phyloP scores from a whole-genome alignment of 2,329 filamentous ascomycete genomes.

The Myriangium duriaei region DNA sequence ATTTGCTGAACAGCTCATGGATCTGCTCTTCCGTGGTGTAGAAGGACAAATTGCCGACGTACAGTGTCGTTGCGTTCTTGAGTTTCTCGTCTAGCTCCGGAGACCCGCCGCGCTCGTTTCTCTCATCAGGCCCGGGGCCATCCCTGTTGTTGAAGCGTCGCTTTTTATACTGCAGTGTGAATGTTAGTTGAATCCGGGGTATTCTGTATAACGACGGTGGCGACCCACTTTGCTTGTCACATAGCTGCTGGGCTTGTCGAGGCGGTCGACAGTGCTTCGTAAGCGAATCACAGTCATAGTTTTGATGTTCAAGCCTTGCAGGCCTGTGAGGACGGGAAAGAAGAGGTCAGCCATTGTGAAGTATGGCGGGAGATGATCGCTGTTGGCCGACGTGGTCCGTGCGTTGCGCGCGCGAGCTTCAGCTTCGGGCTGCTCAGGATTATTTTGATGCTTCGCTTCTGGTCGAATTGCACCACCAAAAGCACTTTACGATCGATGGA shows the following conservation, averaged over 20 bases:
- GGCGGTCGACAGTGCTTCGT: slow-evolving; percentile 70
- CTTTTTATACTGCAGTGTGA: slow-evolving; percentile 55
- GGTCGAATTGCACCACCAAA: too few relatives aligned
- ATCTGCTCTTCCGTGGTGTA: slow-evolving; percentile 99
- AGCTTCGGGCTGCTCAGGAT: slow-evolving; percentile 11
- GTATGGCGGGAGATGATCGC: neutral
- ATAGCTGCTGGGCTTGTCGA: slow-evolving; percentile 93
- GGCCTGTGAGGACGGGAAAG: slow-evolving; percentile 1
- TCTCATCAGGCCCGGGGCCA: slow-evolving; percentile 39
- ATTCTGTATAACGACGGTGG: neutral
- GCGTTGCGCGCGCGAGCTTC: slow-evolving; percentile 4
- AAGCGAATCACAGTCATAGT: slow-evolving; percentile 35
- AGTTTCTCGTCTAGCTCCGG: slow-evolving; percentile 63
- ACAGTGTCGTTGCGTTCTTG: slow-evolving; percentile 81
- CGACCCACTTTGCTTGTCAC: slow-evolving; percentile 62
- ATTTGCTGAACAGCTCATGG: slow-evolving; percentile 55
- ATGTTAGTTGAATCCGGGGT: too few relatives aligned
- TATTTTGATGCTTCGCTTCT: slow-evolving; percentile 11
- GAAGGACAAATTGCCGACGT: slow-evolving; percentile 96
- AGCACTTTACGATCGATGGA: slow-evolving; percentile 5
- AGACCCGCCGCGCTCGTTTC: slow-evolving; percentile 30
- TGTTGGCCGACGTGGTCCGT: neutral
- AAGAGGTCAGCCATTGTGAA: slow-evolving; percentile 5
- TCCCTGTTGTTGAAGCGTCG: slow-evolving; percentile 50
- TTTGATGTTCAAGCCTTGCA: slow-evolving; percentile 11